Base-by-base conservation (phyloP, 2,329 filamentous ascomycete species). In the Westerdykella sp. region DNA sequence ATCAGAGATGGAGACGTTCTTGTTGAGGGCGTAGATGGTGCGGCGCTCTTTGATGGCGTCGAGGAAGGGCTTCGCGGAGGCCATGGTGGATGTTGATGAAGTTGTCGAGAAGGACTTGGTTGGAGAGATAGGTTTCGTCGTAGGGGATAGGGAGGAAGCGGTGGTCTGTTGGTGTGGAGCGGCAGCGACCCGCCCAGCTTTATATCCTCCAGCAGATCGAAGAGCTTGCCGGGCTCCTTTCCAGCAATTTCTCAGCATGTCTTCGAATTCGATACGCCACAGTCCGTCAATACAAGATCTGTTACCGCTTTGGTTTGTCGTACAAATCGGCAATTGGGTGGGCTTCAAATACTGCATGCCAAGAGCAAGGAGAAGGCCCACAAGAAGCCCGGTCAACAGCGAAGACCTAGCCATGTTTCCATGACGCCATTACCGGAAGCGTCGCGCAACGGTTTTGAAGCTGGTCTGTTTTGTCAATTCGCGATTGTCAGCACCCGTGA, bases 41-140 rank as follows among this genome's bases (percentile, higher is more conserved):
- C 85, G 84, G 64, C 86, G 84, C 66, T 71, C 66, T 72, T 80
- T 78, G 73, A 85, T 66, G 62, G 80, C 76, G 49, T 82, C 73
- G 65, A 87, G 67, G 71, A 87, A 73, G 49, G 73, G 34, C 58
- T 66, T 67, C 42, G 42, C 38, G 54, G 58, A 57, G 39, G 67
- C 57, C 69, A 73, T 73, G 25, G 49, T 66, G 47, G 59, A 39
- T 3, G 30, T 12, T 36, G 30, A 35, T 14, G 46, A 39, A 4
- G 42, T 15, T 23, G 52, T 44, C 23, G 25, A 44, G 40, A 49
- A 49, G 15, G 37, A 14, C n/a, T 36, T 40, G 37, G 32, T 13
- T 35, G 32, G 3, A 18, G 32, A 35, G 7, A 13, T 18, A 14
- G 40, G 18, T 6, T 11, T 39, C 12, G 25, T n/a, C 15, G 37